These are phyloP conservation scores for Macrophomina tecta DNA, from an alignment of 2,329 filamentous ascomycete genomes.

Conservation along the genomic window DNA sequence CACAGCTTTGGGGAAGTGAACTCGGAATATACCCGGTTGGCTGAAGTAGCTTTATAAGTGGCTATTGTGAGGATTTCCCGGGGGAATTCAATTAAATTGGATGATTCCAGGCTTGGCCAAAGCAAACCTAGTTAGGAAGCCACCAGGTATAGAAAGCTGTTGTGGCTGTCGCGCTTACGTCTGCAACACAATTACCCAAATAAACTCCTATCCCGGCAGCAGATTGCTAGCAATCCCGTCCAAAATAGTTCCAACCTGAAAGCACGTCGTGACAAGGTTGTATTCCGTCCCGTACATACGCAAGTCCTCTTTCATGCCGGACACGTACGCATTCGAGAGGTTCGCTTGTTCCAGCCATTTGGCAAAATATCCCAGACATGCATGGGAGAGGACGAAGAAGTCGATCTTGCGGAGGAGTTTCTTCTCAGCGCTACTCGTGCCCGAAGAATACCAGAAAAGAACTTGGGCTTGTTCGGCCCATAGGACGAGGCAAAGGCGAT, in stretches of 20 bases:
- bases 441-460: conserved; percentile 27
- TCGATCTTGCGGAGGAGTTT: conserved; percentile 33
- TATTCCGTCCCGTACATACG: conserved; percentile 30
- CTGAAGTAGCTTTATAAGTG: conserved; percentile 7
- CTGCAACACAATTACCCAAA: conserved; percentile 3
- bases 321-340: conserved; percentile 37
- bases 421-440: conserved; percentile 28
- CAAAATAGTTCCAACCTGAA: conserved; percentile 16
- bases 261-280: conserved; percentile 29
- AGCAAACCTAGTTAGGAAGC: too few relatives aligned
- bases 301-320: conserved; percentile 39
- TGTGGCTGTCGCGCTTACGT: too few relatives aligned
- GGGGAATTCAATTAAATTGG: background rate
- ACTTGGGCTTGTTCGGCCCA: background rate
- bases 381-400: conserved; percentile 29
- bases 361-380: conserved; percentile 32
- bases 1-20: background rate
- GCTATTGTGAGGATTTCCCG: conserved; percentile 4
- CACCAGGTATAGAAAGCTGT: too few relatives aligned
- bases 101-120: too few relatives aligned
- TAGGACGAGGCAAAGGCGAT: conserved; percentile 4
- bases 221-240: conserved; percentile 11
- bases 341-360: conserved; percentile 36
- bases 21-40: background rate
- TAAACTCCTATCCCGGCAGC: conserved; percentile 10